Percentiles rank a stretch among this genome's conserved stretches.
phyloP scores from a whole-genome alignment of 169 alveolate genomes.

The Pseudocohnilembus persalinus region DNA sequence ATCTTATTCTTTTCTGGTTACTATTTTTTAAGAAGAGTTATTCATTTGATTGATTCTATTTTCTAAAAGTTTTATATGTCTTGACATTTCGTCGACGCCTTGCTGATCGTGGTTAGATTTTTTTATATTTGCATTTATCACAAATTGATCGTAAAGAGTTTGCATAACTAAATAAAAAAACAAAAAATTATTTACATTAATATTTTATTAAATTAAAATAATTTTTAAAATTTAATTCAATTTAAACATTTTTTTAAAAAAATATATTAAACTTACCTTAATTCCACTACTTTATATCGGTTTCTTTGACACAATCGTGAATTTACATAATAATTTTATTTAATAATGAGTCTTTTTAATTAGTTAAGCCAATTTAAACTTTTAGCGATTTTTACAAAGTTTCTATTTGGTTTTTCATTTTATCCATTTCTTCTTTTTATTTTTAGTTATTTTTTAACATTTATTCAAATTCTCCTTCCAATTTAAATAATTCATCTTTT shows the following conservation, averaged over 20 bases:
- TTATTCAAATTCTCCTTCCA: conserved; percentile 61
- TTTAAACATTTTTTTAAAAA: too few relatives aligned
- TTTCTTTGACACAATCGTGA: conserved; percentile 51
- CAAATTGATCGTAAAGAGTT: conserved; percentile 63
- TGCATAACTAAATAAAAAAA: conserved; percentile 46
- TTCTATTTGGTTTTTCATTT: conserved; percentile 53
- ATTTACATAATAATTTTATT: conserved; percentile 59
- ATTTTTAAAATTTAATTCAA: too few relatives aligned
- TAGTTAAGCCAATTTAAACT: conserved; percentile 45
- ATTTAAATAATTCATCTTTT: conserved; percentile 51
- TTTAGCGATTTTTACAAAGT: conserved; percentile 43
- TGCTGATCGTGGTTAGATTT: conserved; percentile 70
- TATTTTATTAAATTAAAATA: too few relatives aligned
- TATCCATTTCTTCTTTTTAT: conserved; percentile 52
- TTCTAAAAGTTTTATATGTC: conserved; percentile 67
- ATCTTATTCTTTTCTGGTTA: conserved; percentile 58
- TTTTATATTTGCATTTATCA: conserved; percentile 58
- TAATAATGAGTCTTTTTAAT: conserved; percentile 56
- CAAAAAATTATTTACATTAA: conserved; percentile 14
- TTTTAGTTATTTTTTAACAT: conserved; percentile 49
- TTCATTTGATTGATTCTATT: conserved; percentile 60
- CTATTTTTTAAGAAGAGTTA: conserved; percentile 61
- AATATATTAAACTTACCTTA: conserved; percentile 6
- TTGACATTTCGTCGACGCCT: conserved; percentile 71
- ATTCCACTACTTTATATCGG: background rate